Conservation (phyloP, 2,329 filamentous ascomycete species). For the Xylariales sp. region DNA sequence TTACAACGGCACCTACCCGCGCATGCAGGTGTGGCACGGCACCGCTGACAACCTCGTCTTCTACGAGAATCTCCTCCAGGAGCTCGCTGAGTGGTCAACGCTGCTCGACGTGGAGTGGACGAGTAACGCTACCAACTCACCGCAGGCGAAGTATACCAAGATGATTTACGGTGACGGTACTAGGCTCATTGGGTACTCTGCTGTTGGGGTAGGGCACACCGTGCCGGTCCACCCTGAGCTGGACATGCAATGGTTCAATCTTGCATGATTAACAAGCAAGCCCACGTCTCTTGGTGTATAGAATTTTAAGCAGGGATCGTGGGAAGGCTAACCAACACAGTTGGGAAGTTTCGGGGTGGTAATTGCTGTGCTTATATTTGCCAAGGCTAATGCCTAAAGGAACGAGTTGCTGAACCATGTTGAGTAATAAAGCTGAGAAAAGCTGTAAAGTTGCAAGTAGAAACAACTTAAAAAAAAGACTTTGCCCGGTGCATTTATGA, state of each 20-base stretch:
- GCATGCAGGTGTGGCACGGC: constrained; percentile 27
- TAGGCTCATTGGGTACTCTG: constrained; percentile 8
- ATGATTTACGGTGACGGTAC: constrained; percentile 9
- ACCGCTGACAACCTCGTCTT: constrained; percentile 30
- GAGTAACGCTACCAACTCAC: constrained; percentile 4
- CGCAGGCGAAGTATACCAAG: constrained; percentile 4
- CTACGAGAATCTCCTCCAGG: constrained; percentile 31
- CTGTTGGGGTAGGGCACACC: constrained; percentile 7
- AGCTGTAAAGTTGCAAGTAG: not conserved
- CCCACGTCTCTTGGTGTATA: no score
- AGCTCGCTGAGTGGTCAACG: constrained; percentile 34
- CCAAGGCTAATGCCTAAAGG: no score
- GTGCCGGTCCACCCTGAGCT: constrained; percentile 7
- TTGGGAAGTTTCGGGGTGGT: no score
- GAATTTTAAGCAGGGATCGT: no score
- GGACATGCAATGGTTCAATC: constrained; percentile 5
- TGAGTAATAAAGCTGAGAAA: not conserved
- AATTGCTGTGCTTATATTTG: no score
- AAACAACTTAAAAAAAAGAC: not conserved
- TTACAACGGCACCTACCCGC: constrained; percentile 25
- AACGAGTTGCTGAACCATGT: not conserved
- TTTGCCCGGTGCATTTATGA: no score
- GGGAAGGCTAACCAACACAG: no score
- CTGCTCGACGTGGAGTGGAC: constrained; percentile 24
- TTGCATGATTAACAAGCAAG: no score